Evolutionary conservation across 306 rosid genomes (phyloP), one percentile per base, ranked within the genome.

Genomic region (Carpinus viminea): DNA sequence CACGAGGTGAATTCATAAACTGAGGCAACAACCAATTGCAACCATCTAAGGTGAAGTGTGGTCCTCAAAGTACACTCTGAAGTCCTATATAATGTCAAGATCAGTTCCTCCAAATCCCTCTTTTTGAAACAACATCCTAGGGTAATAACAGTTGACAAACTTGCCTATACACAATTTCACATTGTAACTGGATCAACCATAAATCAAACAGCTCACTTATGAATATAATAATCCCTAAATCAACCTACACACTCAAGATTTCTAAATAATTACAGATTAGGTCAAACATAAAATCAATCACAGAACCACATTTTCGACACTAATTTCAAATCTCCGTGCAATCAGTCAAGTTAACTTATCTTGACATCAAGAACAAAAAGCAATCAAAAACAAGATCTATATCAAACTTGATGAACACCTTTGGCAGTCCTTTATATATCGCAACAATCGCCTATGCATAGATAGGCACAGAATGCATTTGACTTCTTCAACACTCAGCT

Each of bases 41-140:
- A 74, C 41, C 70, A 57, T 45, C 46, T 5, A 48, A 20, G 5
- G 54, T 71, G 7, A 41, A 41, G 54, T 34, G 5, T 16, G 12
- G 18, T 20, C 41, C 59, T 15, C 47, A 66, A 34, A 17, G 26
- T 20, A 52, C 54, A 48, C 48, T 17, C 41, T 16, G 54, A 52
- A 70, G 57, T 70, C 61, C 70, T 46, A 46, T 17, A 12, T n/a
- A 36, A 41, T 68, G 72, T 8, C 72, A 17, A 2, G 47, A 41
- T 8, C 50, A 38, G 48, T 66, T 66, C 52, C 20, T 17, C 72
- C 72, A 68, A 38, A 43, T 51, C 72, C 52, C 72, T 8, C 72
- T 68, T 43, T 68, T n/a, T 68, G 51, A 68, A 51, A 68, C 48
- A 68, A 68, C 72, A 68, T 68, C 41, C n/a, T 4, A 18, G 51